Percentiles rank a stretch among this genome's conserved stretches.
Evolutionary conservation across 768 basidiomycete genomes (phyloP).

Genomic region (Amanita muscaria): DNA sequence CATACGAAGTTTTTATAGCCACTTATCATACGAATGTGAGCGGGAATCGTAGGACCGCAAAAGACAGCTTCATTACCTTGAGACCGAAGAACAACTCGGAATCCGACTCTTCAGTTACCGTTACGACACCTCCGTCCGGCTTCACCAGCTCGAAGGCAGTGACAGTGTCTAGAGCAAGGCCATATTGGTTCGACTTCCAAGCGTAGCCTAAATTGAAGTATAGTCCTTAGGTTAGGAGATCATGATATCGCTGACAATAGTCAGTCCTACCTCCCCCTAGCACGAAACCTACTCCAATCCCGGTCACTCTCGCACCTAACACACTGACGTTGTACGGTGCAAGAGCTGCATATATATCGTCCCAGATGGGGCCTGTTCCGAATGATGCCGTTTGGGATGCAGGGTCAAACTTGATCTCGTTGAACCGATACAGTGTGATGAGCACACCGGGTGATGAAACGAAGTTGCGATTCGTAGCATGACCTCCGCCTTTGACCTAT

Average conservation of each 20-base stretch:
- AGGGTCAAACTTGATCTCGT: constrained; percentile 24
- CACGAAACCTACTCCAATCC: constrained; percentile 39
- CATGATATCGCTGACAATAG: constrained; percentile 27
- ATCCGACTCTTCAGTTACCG: constrained; percentile 26
- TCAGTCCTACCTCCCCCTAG: constrained; percentile 37
- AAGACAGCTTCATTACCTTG: constrained; percentile 19
- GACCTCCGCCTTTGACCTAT: constrained; percentile 44
- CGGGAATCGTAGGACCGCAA: no score
- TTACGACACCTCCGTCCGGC: constrained; percentile 39
- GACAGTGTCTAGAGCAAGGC: constrained; percentile 48
- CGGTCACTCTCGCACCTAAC: constrained; percentile 39
- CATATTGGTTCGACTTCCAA: constrained; percentile 53
- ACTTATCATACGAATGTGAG: constrained; percentile 18
- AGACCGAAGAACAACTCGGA: constrained; percentile 34
- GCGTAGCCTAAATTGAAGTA: constrained; percentile 42
- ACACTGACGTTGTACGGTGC: constrained; percentile 32
- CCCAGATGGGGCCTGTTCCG: constrained; percentile 37
- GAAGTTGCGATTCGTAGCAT: constrained; percentile 35
- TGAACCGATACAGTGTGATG: constrained; percentile 36
- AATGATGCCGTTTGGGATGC: constrained; percentile 20
- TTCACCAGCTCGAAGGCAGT: constrained; percentile 46
- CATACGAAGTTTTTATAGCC: constrained; percentile 52
- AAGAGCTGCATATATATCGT: constrained; percentile 39
- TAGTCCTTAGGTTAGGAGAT: constrained; percentile 25
- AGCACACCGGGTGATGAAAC: constrained; percentile 44